Percentiles rank a stretch among this genome's conserved stretches.
Conservation (phyloP, 768 basidiomycete species). For the Podaxis mareebaensis region DNA sequence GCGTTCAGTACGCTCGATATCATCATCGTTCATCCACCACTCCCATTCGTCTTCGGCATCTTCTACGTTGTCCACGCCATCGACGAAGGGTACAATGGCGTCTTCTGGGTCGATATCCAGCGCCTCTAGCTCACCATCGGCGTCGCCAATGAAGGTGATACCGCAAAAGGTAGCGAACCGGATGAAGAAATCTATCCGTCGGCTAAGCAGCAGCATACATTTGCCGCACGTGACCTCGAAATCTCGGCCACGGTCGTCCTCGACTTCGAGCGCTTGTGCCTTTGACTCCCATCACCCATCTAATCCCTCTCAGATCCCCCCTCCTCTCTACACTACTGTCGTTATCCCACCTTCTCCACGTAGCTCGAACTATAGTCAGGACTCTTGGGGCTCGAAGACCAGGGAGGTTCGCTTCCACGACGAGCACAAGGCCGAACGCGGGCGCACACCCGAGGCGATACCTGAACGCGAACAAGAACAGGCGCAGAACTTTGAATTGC, state of each 20-base stretch:
- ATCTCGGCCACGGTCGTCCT: constrained; percentile 17
- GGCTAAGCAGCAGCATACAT: constrained; percentile 33
- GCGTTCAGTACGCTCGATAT: constrained; percentile 16
- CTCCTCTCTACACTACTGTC: not conserved
- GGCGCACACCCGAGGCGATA: not conserved
- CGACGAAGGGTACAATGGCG: constrained; percentile 10
- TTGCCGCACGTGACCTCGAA: constrained; percentile 31
- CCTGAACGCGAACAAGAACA: not conserved
- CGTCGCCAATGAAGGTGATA: constrained; percentile 25
- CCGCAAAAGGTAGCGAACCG: constrained; percentile 29
- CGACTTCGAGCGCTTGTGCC: constrained; percentile 27
- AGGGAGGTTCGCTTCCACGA: not conserved
- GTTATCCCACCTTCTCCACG: constrained; percentile 1
- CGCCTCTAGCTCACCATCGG: constrained; percentile 13
- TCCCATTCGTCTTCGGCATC: constrained; percentile 8
- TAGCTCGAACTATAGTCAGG: not conserved
- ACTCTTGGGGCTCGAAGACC: not conserved
- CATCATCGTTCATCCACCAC: constrained; percentile 11
- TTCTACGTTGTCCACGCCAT: constrained; percentile 10
- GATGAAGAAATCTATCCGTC: constrained; percentile 31
- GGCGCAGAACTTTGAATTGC: not conserved
- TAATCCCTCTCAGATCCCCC: constrained; percentile 23
- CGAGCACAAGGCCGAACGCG: constrained; percentile 2
- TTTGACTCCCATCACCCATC: constrained; percentile 41
- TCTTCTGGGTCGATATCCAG: constrained; percentile 9